A percentile compares a stretch with the other conserved stretches of the same genome.
phyloP scores from a whole-genome alignment of 106 monocot genomes.

The Gastrodia elata region DNA sequence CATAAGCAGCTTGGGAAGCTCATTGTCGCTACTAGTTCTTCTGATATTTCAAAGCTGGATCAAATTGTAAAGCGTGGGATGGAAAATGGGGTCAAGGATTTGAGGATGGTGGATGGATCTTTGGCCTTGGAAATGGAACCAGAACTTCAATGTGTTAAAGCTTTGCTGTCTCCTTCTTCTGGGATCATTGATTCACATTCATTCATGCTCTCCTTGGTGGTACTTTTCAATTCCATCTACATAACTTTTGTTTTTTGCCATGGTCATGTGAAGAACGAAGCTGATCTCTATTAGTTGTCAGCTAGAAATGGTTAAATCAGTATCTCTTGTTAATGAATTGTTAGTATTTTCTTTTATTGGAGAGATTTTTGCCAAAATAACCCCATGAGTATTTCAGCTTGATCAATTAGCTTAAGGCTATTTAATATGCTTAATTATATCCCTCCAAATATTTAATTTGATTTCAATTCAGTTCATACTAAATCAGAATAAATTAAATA shows the following conservation, averaged over 20 bases:
- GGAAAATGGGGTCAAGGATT: conserved; percentile 67
- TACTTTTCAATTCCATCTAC: conserved; percentile 18
- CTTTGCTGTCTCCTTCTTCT: conserved; percentile 76
- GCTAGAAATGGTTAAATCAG: not conserved
- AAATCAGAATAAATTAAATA: too few species aligned
- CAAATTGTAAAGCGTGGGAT: conserved; percentile 37
- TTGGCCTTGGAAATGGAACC: conserved; percentile 79
- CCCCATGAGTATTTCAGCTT: too few species aligned
- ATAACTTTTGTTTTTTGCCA: not conserved
- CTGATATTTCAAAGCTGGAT: conserved; percentile 65
- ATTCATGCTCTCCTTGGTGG: conserved; percentile 77
- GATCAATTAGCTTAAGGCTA: too few species aligned
- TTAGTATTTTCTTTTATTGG: not conserved
- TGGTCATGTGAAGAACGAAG: not conserved
- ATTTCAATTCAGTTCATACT: too few species aligned
- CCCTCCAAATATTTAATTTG: too few species aligned
- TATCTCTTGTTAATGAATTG: not conserved
- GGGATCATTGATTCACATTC: conserved; percentile 91
- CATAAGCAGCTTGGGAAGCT: conserved; percentile 82
- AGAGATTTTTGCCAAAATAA: too few species aligned
- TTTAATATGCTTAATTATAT: too few species aligned
- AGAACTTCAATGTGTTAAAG: conserved; percentile 70
- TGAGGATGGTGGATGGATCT: conserved; percentile 66
- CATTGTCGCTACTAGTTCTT: conserved; percentile 74
- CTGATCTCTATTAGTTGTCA: not conserved